Percentiles rank a stretch among this genome's conserved stretches.
phyloP scores from a whole-genome alignment of 345 rosid genomes.

The Euphorbia peplus region DNA sequence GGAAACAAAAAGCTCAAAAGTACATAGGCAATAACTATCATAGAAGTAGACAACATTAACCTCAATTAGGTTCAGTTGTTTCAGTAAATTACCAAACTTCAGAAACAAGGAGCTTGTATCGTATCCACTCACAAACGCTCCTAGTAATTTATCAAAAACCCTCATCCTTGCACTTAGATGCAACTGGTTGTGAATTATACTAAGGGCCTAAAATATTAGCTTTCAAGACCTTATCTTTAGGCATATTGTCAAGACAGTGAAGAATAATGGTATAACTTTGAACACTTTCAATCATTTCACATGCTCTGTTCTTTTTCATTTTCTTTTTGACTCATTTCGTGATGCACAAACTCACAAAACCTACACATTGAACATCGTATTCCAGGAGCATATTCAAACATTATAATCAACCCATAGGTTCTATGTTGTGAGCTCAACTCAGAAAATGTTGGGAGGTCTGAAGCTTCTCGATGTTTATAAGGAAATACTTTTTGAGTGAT shows the following conservation, averaged over 20 bases:
- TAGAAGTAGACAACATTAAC: neutral
- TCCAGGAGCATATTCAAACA: neutral
- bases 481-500: neutral
- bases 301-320: neutral
- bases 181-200: neutral
- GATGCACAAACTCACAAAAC: slow-evolving; percentile 2
- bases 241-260: neutral
- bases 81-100: slow-evolving; percentile 4
- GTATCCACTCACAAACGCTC: slow-evolving; percentile 5
- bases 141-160: slow-evolving; percentile 9
- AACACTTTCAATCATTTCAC: neutral
- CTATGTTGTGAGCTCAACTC: neutral
- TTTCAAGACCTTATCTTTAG: neutral
- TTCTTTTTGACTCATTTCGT: neutral
- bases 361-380: neutral
- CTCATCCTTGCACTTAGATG: neutral
- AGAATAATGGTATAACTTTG: neutral
- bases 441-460: neutral
- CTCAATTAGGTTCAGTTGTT: neutral
- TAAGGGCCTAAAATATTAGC: neutral
- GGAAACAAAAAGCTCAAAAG: neutral
- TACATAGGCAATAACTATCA: neutral
- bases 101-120: slow-evolving; percentile 10
- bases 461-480: neutral
- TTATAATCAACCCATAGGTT: neutral